Evolutionary conservation across 1,284 basidiomycete genomes (phyloP).

Genomic region (Rhodotorula sp.): DNA sequence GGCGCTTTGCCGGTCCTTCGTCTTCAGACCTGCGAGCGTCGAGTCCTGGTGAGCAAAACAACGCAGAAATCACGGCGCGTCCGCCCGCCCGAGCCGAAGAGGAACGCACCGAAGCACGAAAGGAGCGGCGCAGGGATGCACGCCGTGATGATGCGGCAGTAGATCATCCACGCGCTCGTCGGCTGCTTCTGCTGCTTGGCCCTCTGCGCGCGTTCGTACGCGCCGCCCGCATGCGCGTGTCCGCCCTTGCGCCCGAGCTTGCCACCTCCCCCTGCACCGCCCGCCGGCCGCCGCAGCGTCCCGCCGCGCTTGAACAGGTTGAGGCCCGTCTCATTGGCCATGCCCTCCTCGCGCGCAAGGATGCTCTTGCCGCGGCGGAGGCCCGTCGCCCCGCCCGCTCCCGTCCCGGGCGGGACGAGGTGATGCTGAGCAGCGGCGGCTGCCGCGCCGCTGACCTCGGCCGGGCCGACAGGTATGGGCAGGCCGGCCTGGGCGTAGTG

Average conservation of each 20-base stretch:
- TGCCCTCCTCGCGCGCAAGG: conserved; percentile 72
- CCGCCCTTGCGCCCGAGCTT: conserved; percentile 57
- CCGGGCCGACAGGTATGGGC: conserved; percentile 28
- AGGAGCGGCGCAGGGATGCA: conserved; percentile 65
- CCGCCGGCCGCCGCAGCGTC: conserved; percentile 63
- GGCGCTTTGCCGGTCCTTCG: conserved; percentile 89
- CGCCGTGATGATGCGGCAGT: conserved; percentile 83
- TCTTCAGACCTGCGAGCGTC: conserved; percentile 68
- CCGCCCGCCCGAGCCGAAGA: background rate
- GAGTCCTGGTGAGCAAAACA: conserved; percentile 6
- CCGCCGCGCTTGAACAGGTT: conserved; percentile 79
- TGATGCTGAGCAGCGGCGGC: conserved; percentile 43
- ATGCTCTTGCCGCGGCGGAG: conserved; percentile 82
- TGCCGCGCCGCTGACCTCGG: conserved; percentile 23
- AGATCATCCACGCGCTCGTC: conserved; percentile 94
- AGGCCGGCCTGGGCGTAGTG: conserved; percentile 58
- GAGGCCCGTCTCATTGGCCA: conserved; percentile 78
- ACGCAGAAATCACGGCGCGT: background rate
- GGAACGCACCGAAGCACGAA: conserved; percentile 62
- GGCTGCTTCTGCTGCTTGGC: conserved; percentile 58
- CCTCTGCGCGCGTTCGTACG: conserved; percentile 38
- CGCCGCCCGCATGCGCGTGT: conserved; percentile 45
- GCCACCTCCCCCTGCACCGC: background rate
- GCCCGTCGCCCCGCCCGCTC: conserved; percentile 2
- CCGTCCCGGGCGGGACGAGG: conserved; percentile 2